These are phyloP conservation scores for Verticillium isaacii DNA, from an alignment of 2,329 filamentous ascomycete genomes.

Conservation along the genomic window DNA sequence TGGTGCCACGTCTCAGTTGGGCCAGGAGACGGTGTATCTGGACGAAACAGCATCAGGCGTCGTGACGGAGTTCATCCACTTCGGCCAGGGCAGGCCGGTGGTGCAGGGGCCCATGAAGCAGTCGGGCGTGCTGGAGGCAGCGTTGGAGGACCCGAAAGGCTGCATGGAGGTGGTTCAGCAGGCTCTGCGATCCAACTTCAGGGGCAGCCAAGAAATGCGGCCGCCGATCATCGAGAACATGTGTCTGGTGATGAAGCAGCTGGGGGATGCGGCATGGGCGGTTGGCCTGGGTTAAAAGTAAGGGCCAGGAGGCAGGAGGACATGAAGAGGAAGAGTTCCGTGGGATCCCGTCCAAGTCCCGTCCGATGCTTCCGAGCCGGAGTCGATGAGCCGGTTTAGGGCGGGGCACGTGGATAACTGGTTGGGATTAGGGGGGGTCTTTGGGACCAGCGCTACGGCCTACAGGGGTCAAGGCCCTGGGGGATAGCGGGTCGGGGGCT, in stretches of 20 bases:
- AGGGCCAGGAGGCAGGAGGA: not conserved
- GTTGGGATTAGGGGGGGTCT: not conserved
- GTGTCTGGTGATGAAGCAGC: slow-evolving; percentile 56
- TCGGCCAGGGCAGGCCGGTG: slow-evolving; percentile 49
- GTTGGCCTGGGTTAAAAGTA: slow-evolving; percentile 21
- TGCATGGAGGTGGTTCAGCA: slow-evolving; percentile 56
- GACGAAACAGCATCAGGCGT: slow-evolving; percentile 50
- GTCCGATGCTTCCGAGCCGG: not conserved
- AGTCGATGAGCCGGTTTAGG: not conserved
- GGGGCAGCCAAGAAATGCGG: slow-evolving; percentile 32
- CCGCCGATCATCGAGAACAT: slow-evolving; percentile 66
- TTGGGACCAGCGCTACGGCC: not conserved
- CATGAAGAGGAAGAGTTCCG: not conserved
- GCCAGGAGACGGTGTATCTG: slow-evolving; percentile 41
- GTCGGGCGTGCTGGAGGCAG: slow-evolving; percentile 27
- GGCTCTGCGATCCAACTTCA: slow-evolving; percentile 50
- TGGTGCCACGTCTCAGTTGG: slow-evolving; percentile 23
- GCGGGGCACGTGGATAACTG: not conserved
- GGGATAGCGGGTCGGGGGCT: not conserved
- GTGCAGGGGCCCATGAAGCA: slow-evolving; percentile 31
- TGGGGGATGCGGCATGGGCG: slow-evolving; percentile 45
- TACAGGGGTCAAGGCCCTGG: not conserved
- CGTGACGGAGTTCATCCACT: slow-evolving; percentile 51
- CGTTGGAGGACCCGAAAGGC: slow-evolving; percentile 49
- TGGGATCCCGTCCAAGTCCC: not conserved